Evolutionary conservation across 176 grass and related monocot species (phyloP), one percentile per base, ranked within the genome.

Genomic region (Tillandsia fasciculata): DNA sequence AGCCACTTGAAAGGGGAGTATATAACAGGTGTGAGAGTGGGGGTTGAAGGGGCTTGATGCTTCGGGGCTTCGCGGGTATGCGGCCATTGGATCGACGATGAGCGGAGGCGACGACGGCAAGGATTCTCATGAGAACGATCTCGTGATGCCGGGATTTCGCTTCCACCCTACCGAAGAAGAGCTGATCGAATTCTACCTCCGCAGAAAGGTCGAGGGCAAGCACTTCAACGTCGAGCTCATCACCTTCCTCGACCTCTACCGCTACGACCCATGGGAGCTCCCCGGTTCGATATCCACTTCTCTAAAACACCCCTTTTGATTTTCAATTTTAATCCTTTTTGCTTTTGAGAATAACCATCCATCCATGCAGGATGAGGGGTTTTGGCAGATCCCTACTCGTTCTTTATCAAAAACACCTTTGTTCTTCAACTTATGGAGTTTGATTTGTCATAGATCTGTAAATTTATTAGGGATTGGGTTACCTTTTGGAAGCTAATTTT

Each of bases 91-190:
- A 23, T 15, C 68, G 8, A 63, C 71, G 17, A 72, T 69, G 51
- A 87, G 56, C 63, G 65, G 54, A 74, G 72, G 59, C 15, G 65
- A 66, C 52, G 71, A 77, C 14, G 50, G 50, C 11, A 51, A 23
- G 63, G 94, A 93, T 74, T 72, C 66, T 14, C 87, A 93, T 50
- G 94, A 93, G 63, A 70, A 93, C 48, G 90, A 93, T 63, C 28
- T 93, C 1, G 75, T 99, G 47, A 99, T 99, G 94, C 94, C 94
- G 10, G 94, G 94, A 10, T 99, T 99, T 72, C 82, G 94, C 58
- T 99, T 99, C 81, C 94, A 99, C 80, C 94, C 94, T 9, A 99
- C 94, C 20, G 94, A 99, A 81, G 94, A 99, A 84, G 94, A 99
- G 87, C 78, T 99, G 48, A 99, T 99, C 87, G 94, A 99, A 28